Evolutionary conservation across 805 yeast genomes (phyloP).

Genomic region (Ogataea siamensis): DNA sequence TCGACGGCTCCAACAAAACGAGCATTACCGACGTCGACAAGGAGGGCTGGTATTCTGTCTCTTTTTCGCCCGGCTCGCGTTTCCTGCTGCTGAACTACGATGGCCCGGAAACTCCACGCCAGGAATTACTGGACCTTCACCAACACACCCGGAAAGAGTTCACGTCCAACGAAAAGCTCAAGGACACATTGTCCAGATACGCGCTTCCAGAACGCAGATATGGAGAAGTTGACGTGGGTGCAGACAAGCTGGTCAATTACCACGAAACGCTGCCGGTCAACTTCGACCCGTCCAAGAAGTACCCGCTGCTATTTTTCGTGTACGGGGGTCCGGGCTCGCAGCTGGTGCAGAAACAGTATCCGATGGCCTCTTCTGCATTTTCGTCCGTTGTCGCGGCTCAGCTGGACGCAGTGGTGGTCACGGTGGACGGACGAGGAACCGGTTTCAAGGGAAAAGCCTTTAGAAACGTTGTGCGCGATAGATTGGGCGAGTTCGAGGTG

Average conservation of each 20-base stretch:
- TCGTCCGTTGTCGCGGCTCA: constrained; percentile 76
- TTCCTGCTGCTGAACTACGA: constrained; percentile 65
- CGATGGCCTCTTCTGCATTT: constrained; percentile 65
- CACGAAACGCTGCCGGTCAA: constrained; percentile 75
- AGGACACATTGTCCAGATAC: constrained; percentile 39
- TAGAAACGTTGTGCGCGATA: constrained; percentile 77
- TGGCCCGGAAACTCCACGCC: constrained; percentile 83
- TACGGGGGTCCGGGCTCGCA: constrained; percentile 98
- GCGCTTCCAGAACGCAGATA: constrained; percentile 56
- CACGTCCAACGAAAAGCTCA: constrained; percentile 47
- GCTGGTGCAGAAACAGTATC: constrained; percentile 61
- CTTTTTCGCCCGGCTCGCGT: constrained; percentile 79
- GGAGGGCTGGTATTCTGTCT: constrained; percentile 66
- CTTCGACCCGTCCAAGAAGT: constrained; percentile 58
- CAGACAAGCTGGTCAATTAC: constrained; percentile 47
- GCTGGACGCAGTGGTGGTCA: constrained; percentile 80
- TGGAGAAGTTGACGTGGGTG: constrained; percentile 48
- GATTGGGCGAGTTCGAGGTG: constrained; percentile 79
- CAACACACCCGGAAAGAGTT: constrained; percentile 38
- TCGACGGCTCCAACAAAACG: constrained; percentile 44
- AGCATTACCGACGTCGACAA: constrained; percentile 49
- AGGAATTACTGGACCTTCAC: constrained; percentile 61
- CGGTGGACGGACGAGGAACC: constrained; percentile 97
- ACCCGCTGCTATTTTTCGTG: constrained; percentile 85
- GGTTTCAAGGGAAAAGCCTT: constrained; percentile 81